These are phyloP conservation scores for Citrus cavaleriei DNA, from an alignment of 345 rosid genomes.

Conservation along the genomic window DNA sequence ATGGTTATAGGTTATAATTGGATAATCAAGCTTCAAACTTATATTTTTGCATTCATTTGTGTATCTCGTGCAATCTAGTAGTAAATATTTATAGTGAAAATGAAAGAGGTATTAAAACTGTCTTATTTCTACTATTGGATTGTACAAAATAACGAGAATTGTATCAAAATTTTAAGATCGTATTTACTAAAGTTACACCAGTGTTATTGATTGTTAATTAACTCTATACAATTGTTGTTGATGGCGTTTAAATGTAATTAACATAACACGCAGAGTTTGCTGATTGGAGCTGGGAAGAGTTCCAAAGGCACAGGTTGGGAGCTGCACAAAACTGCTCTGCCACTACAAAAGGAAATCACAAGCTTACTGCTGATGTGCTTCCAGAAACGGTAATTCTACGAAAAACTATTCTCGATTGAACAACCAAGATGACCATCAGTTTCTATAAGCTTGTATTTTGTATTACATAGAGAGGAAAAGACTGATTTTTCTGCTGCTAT, in stretches of 20 bases:
- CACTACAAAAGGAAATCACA: slow-evolving; percentile 73
- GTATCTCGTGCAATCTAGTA: not conserved
- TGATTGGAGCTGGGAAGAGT: slow-evolving; percentile 96
- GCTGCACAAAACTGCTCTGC: slow-evolving; percentile 99
- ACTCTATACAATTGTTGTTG: not conserved
- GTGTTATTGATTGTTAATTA: not conserved
- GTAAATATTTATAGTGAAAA: not conserved
- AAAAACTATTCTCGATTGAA: not conserved
- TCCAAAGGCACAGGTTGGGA: slow-evolving; percentile 72
- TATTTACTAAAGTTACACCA: not conserved
- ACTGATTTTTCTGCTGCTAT: not conserved
- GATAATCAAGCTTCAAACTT: not conserved
- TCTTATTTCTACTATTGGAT: not conserved
- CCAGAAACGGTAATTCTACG: slow-evolving; percentile 46
- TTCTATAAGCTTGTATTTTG: not conserved
- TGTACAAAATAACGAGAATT: too few relatives aligned
- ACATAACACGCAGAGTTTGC: slow-evolving; percentile 57
- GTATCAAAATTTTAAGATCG: not conserved
- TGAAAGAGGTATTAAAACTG: too few relatives aligned
- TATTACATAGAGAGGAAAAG: not conserved
- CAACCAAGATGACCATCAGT: not conserved
- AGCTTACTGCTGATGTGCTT: slow-evolving; percentile 51
- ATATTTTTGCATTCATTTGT: too few relatives aligned
- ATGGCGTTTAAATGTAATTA: not conserved
- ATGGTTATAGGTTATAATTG: too few relatives aligned